A percentile compares a stretch with the other conserved stretches of the same genome.
These are phyloP conservation scores for Wickerhamiella occidentalis DNA, from an alignment of 805 yeast genomes.

Conservation along the genomic window DNA sequence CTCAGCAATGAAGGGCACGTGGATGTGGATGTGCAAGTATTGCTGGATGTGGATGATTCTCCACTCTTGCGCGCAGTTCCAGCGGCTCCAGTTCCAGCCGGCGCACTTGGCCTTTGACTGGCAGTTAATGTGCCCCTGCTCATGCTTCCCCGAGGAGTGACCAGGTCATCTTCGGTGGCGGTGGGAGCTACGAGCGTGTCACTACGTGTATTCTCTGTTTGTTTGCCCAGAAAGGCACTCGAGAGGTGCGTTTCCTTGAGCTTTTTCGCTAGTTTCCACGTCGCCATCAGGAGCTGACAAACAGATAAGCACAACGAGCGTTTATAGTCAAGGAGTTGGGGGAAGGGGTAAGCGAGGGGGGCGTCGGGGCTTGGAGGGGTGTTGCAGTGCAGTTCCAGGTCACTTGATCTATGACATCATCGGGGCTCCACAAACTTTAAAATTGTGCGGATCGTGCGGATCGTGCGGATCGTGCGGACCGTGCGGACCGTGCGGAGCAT, in stretches of 20 bases:
- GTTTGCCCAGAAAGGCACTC: conserved; percentile 18
- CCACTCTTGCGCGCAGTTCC: neutral
- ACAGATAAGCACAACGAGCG: neutral
- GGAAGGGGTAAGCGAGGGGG: neutral
- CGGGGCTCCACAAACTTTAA: too few relatives aligned
- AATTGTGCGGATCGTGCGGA: too few relatives aligned
- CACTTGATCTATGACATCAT: too few relatives aligned
- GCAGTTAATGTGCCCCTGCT: conserved; percentile 15
- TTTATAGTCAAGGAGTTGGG: neutral
- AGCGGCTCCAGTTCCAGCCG: neutral
- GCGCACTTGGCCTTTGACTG: neutral
- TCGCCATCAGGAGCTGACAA: conserved; percentile 15
- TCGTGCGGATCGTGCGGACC: too few relatives aligned
- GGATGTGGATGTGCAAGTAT: conserved; percentile 23
- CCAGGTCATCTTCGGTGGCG: conserved; percentile 7
- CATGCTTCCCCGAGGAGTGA: conserved; percentile 27
- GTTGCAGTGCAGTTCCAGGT: too few relatives aligned
- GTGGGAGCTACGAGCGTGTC: conserved; percentile 11
- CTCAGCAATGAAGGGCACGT: conserved; percentile 33
- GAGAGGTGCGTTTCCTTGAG: conserved; percentile 33
- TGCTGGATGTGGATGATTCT: neutral
- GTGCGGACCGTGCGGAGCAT: too few relatives aligned
- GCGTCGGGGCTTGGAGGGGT: too few relatives aligned
- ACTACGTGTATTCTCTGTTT: conserved; percentile 3
- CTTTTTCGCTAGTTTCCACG: conserved; percentile 40